Evolutionary conservation across 2,329 filamentous ascomycete genomes (phyloP), one percentile per base, ranked within the genome.

Genomic region (Botrytis galanthina): DNA sequence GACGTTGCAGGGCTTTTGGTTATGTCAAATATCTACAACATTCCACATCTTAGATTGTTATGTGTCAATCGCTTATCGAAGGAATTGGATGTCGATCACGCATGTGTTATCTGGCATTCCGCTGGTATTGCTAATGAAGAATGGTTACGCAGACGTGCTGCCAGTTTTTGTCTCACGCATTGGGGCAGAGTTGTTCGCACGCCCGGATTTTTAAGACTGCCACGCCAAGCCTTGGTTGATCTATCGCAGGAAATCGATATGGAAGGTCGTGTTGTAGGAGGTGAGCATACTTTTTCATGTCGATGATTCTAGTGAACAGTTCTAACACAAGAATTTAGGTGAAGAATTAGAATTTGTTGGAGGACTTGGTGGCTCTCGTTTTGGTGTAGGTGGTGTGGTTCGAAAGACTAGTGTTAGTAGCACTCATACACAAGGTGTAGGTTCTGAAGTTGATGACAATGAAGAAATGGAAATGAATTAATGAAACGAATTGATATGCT

Each of bases 1-100:
- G 95, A 98, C 78, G 94, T 98, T 22, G 95, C 96, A 0, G 95
- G 96, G 14, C 90, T 99, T 82, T 87, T 99, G 4, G 95, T 99
- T 76, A 97, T 99, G 93, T 94, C 94, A 61, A 98, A 98, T 82
- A 93, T 98, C 64, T 99, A 99, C 84, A 95, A 98, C 80, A 97
- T 99, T 84, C 95, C 95, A 1, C 94, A 96, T 77, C 89, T 99
- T 37, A 92, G 95, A 32, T 88, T 97, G 12, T 87, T 98, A 1
- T 98, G 95, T 81, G 93, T 98, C 72, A 95, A 97, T 81, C 90
- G 96, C 14, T 87, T 99, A 5, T 92, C 93, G 73, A 92, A 93
- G 75, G 96, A 99, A 80, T 88, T 99, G 4, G 95, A 98, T 80
- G 92, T 98, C 57, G 93, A 97, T 74, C 94, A 98, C 80, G 95